Base-by-base conservation (phyloP, 2,329 filamentous ascomycete genomes). In the Pestalotiopsis sp. region DNA sequence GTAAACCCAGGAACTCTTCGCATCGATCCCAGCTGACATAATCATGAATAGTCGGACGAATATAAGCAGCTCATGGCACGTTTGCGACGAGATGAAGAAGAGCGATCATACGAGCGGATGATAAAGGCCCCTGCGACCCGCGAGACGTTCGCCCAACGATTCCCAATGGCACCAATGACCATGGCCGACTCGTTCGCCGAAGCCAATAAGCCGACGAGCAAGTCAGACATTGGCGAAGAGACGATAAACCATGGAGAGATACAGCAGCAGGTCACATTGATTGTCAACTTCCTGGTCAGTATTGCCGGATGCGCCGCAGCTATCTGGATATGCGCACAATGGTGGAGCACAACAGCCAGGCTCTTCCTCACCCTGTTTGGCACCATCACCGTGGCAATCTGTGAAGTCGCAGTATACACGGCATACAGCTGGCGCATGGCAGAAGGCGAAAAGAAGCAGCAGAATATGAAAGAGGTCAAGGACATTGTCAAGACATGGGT, bases 51-150 rank as follows among this genome's bases (percentile, higher is more conserved):
- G 90, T 92, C 91, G 1, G 84, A 90, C 7, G 92, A 97, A 81
- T 98, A 95, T 83, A 93, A 94, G 79, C 92, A 91, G 6, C 85
- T 97, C 1, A 98, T 98, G 94, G 90, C 90, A 27, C 90, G 91
- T 17, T 89, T 99, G 23, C 93, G 94, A 71, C 89, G 87, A 70
- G 91, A 96, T 75, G 92, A 95, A 82, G 95, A 98, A 83, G 88
- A 90, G 72, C 89, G 92, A 70, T 87, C 89, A 66, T 99, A 98
- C 84, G 88, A 94, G 73, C 90, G 91, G 76, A 94, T 98, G 90
- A 82, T 92, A 65, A 90, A 91, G 71, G 89, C 91, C 1, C 81
- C 83, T 2, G 80, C 85, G 1, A 79, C 82, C 1, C 77, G 83
- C 70, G 89, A 92, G 72, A 85, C 87, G 20, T 91, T 92, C 74